These are phyloP conservation scores for Hevea brasiliensis DNA, from an alignment of 345 rosid genomes.

Conservation along the genomic window DNA sequence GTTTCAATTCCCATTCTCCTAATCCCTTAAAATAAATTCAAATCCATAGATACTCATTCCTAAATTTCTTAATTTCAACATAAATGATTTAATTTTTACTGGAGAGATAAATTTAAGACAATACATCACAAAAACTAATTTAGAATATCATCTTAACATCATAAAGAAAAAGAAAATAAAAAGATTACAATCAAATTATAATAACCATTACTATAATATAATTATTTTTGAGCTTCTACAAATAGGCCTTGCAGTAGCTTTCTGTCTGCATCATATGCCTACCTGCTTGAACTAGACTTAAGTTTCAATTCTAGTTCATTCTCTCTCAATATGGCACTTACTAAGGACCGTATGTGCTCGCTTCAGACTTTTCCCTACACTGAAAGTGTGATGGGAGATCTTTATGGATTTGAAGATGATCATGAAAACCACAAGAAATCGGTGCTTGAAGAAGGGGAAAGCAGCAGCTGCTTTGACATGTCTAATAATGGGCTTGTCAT, in stretches of 20 bases:
- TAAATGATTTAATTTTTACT: no score
- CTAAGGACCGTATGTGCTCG: slow-evolving; percentile 27
- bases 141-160: no score
- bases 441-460: slow-evolving; percentile 27
- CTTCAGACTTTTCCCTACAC: slow-evolving; percentile 29
- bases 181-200: no score
- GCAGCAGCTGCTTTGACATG: not conserved
- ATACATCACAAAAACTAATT: no score
- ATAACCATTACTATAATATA: not conserved
- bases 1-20: no score
- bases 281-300: slow-evolving; percentile 4
- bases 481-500: not conserved
- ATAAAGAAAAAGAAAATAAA: no score
- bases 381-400: slow-evolving; percentile 20
- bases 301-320: not conserved
- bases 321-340: slow-evolving; percentile 47
- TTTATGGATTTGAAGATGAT: slow-evolving; percentile 16
- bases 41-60: no score
- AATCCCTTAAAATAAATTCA: no score
- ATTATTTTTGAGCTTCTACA: slow-evolving; percentile 16
- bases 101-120: no score
- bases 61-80: no score
- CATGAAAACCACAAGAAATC: slow-evolving; percentile 8
- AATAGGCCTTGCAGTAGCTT: slow-evolving; percentile 15
- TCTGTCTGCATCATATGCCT: slow-evolving; percentile 12